Percentiles rank a stretch among this genome's conserved stretches.
Conservation (phyloP, 495 filamentous ascomycete species). For the Durotheca rogersii region DNA sequence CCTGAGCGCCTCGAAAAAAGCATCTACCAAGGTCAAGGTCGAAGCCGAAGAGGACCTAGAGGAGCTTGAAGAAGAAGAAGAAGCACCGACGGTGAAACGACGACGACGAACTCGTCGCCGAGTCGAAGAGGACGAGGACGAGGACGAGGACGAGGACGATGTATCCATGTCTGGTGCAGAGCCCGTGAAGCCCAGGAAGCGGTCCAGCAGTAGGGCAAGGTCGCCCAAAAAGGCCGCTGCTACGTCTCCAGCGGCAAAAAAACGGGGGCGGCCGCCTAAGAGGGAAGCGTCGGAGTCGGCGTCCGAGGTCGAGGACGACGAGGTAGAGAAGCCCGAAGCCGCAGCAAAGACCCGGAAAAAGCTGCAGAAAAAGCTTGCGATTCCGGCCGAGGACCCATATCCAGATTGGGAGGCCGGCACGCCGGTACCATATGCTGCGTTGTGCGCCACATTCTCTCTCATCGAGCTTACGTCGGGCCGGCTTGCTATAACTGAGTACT, state of each 20-base stretch:
- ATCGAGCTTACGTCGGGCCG: slow-evolving; percentile 93
- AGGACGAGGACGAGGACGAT: slow-evolving; percentile 51
- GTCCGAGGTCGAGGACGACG: slow-evolving; percentile 56
- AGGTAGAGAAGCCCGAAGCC: slow-evolving; percentile 73
- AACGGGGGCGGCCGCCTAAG: slow-evolving; percentile 26
- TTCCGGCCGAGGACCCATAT: slow-evolving; percentile 72
- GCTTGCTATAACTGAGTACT: slow-evolving; percentile 80
- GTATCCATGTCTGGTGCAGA: slow-evolving; percentile 41
- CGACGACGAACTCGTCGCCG: slow-evolving; percentile 42
- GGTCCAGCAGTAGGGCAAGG: slow-evolving; percentile 12
- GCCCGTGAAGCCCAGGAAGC: slow-evolving; percentile 28
- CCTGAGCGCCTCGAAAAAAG: slow-evolving; percentile 17
- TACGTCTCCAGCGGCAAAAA: slow-evolving; percentile 29
- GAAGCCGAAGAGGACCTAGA: slow-evolving; percentile 40
- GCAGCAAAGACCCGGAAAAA: slow-evolving; percentile 77
- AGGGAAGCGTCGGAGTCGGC: slow-evolving; percentile 55
- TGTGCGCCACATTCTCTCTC: slow-evolving; percentile 91
- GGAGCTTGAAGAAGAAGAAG: slow-evolving; percentile 48
- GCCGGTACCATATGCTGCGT: slow-evolving; percentile 89
- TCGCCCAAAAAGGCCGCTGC: slow-evolving; percentile 30
- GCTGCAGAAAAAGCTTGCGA: slow-evolving; percentile 73
- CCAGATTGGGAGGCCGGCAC: slow-evolving; percentile 90
- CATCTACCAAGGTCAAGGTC: slow-evolving; percentile 28
- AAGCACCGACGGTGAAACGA: slow-evolving; percentile 57
- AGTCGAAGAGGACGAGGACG: slow-evolving; percentile 45